Evolutionary conservation across 2,329 filamentous ascomycete species (phyloP).

Genomic region (Fusarium praegraminearum): DNA sequence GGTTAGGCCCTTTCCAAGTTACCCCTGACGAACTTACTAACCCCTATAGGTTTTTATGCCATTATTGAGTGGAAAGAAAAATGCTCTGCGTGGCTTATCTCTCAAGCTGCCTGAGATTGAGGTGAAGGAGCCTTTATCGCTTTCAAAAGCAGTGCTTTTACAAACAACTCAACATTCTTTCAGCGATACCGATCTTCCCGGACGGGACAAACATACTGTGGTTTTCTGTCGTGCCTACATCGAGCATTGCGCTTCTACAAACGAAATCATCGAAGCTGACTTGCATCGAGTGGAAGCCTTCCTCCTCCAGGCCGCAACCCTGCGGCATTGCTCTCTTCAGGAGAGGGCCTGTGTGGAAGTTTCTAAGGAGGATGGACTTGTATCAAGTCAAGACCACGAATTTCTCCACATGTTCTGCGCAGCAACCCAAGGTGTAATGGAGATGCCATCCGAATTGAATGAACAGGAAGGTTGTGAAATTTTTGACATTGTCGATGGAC

Average conservation of each 20-base stretch:
- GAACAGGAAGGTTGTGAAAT: background rate
- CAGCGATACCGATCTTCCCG: background rate
- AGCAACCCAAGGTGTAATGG: background rate
- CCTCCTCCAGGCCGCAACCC: constrained; percentile 24
- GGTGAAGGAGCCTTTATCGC: background rate
- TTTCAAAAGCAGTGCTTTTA: background rate
- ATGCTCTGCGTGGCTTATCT: background rate
- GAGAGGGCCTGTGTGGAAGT: constrained; percentile 10
- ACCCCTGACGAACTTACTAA: background rate
- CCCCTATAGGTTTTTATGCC: constrained; percentile 31
- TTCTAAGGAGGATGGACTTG: background rate
- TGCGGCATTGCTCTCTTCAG: constrained; percentile 25
- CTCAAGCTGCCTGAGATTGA: background rate
- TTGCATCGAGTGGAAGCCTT: constrained; percentile 25
- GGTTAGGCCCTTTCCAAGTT: constrained; percentile 49
- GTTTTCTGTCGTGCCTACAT: constrained; percentile 28
- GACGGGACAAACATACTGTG: constrained; percentile 27
- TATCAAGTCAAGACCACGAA: constrained; percentile 15
- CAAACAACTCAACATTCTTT: background rate
- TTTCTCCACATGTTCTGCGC: constrained; percentile 12
- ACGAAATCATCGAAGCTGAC: background rate
- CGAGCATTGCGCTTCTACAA: background rate
- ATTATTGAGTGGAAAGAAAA: constrained; percentile 24
- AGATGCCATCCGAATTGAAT: background rate
- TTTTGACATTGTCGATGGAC: constrained; percentile 12